These are phyloP conservation scores for Sugiyamaella smithiae DNA, from an alignment of 805 yeast genomes.

Conservation along the genomic window DNA sequence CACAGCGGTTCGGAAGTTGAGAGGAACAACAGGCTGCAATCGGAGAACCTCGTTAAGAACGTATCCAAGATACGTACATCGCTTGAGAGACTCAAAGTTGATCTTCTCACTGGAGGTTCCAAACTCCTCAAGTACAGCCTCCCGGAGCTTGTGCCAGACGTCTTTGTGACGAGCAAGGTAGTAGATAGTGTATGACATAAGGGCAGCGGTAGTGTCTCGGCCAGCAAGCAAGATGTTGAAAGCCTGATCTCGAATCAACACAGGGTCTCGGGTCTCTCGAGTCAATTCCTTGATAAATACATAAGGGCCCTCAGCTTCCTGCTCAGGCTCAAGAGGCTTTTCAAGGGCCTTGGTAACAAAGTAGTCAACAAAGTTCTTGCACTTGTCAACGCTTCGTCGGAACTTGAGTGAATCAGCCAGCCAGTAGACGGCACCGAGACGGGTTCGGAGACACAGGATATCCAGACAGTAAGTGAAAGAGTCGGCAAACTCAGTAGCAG, in stretches of 20 bases:
- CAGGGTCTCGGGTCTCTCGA: slow-evolving; percentile 49
- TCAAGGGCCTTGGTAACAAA: slow-evolving; percentile 42
- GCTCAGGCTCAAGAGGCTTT: slow-evolving; percentile 12
- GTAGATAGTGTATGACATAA: slow-evolving; percentile 44
- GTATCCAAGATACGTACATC: slow-evolving; percentile 45
- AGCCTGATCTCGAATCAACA: slow-evolving; percentile 48
- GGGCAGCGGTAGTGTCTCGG: slow-evolving; percentile 54
- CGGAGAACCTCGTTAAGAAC: slow-evolving; percentile 50
- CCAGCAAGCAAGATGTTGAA: slow-evolving; percentile 53
- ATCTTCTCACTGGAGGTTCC: slow-evolving; percentile 30
- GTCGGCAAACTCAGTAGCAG: slow-evolving; percentile 14
- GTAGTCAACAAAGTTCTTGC: slow-evolving; percentile 38
- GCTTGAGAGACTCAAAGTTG: slow-evolving; percentile 48
- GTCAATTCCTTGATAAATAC: slow-evolving; percentile 49
- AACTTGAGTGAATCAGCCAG: slow-evolving; percentile 29
- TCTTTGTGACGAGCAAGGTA: slow-evolving; percentile 44
- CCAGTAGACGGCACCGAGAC: slow-evolving; percentile 24
- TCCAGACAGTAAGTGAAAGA: slow-evolving; percentile 11
- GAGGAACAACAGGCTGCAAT: slow-evolving; percentile 52
- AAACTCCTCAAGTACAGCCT: slow-evolving; percentile 38
- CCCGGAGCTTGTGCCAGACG: slow-evolving; percentile 37
- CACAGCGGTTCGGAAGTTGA: slow-evolving; percentile 46
- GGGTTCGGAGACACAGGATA: slow-evolving; percentile 9
- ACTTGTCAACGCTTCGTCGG: slow-evolving; percentile 31
- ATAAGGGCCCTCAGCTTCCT: slow-evolving; percentile 37